Conservation (phyloP, 192 early-diverging fungal genomes). For the Backusella macrospora region DNA sequence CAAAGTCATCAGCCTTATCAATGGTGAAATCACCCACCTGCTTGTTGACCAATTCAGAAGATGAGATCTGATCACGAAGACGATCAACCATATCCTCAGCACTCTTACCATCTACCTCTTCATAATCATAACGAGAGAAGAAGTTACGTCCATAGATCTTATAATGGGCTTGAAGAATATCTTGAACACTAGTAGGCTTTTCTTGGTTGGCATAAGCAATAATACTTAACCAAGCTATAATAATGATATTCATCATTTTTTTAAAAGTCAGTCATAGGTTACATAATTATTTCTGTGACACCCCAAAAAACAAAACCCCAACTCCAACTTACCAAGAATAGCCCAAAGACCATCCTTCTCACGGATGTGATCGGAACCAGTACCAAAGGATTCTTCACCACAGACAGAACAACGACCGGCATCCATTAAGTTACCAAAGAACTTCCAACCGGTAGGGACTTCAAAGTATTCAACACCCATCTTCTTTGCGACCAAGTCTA, state of each 20-base stretch:
- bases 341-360: conserved; percentile 99
- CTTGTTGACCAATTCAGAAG: conserved; percentile 61
- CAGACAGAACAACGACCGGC: conserved; percentile 91
- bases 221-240: conserved; percentile 93
- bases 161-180: conserved; percentile 84
- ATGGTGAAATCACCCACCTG: conserved; percentile 69
- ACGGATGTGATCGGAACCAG: conserved; percentile 97
- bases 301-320: neutral
- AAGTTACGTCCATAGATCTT: conserved; percentile 92
- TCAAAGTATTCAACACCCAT: conserved; percentile 81
- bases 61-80: conserved; percentile 60
- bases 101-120: conserved; percentile 84
- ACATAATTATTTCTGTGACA: neutral
- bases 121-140: conserved; percentile 97
- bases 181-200: conserved; percentile 65
- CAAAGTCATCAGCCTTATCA: conserved; percentile 82
- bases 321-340: conserved; percentile 64
- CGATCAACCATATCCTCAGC: conserved; percentile 81
- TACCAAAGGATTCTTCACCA: conserved; percentile 98
- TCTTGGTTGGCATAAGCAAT: conserved; percentile 73
- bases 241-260: neutral
- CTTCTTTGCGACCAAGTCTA: conserved; percentile 88
- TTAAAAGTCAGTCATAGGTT: neutral
- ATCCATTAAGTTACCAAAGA: conserved; percentile 99
- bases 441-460: conserved; percentile 93